Conservation (phyloP, 306 rosid species). For the Corylus avellana region DNA sequence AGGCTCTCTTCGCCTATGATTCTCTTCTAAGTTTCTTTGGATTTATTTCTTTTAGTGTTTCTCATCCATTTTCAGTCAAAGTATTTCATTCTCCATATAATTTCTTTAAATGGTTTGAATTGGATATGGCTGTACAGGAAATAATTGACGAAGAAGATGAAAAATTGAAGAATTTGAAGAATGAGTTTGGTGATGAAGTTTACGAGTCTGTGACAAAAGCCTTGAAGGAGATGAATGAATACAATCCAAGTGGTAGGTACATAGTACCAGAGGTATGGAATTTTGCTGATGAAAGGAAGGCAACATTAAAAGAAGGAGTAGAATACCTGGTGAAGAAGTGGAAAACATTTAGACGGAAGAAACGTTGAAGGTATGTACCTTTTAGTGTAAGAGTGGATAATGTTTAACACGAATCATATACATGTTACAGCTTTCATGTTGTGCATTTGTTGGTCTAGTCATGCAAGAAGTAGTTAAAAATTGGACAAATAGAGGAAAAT, state of each 20-base stretch:
- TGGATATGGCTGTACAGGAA: conserved; percentile 46
- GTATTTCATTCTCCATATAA: not conserved
- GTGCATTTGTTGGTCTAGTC: not conserved
- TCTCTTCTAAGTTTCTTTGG: not conserved
- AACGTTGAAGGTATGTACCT: conserved; percentile 28
- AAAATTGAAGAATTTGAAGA: conserved; percentile 51
- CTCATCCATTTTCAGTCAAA: not conserved
- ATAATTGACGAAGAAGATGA: conserved; percentile 61
- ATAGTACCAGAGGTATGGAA: conserved; percentile 63
- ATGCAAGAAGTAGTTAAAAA: not conserved
- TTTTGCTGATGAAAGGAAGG: conserved; percentile 58
- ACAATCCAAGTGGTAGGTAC: conserved; percentile 87
- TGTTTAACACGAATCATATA: not conserved
- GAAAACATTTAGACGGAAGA: conserved; percentile 36
- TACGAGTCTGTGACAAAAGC: conserved; percentile 53
- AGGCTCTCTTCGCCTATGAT: not conserved
- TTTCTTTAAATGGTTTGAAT: not conserved
- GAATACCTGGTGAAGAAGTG: conserved; percentile 44
- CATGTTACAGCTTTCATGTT: not conserved
- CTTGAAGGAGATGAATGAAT: conserved; percentile 62
- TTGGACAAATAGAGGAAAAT: not conserved
- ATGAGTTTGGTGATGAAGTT: conserved; percentile 58
- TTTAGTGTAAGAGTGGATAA: too few relatives aligned
- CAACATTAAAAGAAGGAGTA: conserved; percentile 60
- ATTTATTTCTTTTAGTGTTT: not conserved